Evolutionary conservation across 345 rosid species (phyloP), one percentile per base, ranked within the genome.

Genomic region (Arabis hirsuta): DNA sequence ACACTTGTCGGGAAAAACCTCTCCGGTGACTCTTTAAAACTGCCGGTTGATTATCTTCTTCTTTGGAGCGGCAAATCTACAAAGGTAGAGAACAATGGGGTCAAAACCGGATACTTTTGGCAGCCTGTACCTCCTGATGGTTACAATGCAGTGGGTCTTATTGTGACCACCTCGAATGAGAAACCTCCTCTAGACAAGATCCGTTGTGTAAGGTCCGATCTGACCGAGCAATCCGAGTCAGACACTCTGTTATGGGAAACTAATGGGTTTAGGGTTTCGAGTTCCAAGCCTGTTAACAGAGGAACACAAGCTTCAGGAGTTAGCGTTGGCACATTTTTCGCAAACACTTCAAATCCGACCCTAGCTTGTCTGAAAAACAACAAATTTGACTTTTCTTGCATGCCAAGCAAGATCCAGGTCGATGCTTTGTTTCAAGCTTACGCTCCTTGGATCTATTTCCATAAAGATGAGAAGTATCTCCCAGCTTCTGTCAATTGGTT

Each of bases 11-110:
- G 77, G 3, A 85, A 82, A 79, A 90, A 85, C 24, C 63, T 68
- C 2, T 48, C 78, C 0, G 67, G 39, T 2, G 61, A 67, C 51
- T 32, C 78, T 48, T 62, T 94, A 29, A 73, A 59, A 42, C 58
- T 71, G 52, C 98, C 98, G 3, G 42, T 79, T 1, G 98, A 90
- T 75, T 94, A 87, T 79, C 80, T 79, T 74, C 92, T 94, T 65
- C 87, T 89, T 53, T 90, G 91, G 91, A 89, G 87, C 69, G 90
- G 92, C 1, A 86, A 87, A 61, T 76, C 89, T n/a, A n/a, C 75
- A 32, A 77, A 80, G 45, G 78, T 86, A 67, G 83, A 78, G 65
- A 88, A 82, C 80, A 86, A 84, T 19, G 12, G 12, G 2, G 43
- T 3, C 3, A 81, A 84, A 2, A 6, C 22, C 19, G 91, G 83